Evolutionary conservation across 1,284 basidiomycete genomes (phyloP), one percentile per base, ranked within the genome.

Genomic region (Pseudozyma thailandica): DNA sequence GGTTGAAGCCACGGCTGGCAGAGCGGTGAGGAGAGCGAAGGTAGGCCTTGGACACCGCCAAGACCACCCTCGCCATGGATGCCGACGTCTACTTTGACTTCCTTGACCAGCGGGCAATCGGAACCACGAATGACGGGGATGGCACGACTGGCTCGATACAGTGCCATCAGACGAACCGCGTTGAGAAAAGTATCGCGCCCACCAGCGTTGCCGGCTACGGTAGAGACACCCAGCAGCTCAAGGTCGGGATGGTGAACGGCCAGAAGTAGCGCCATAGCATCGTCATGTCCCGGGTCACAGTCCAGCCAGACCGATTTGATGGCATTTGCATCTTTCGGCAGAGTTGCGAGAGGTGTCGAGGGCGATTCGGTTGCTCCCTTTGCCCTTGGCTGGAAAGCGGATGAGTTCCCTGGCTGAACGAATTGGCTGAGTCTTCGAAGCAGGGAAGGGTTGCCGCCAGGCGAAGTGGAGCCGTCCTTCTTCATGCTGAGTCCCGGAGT

Each of bases 31-130:
- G 55, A 58, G 23, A 66, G 53, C 18, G 50, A 47, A 15, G 61
- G 68, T 20, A 80, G 56, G 35, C 77, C 72, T 28, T 59, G 60
- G 6, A 80, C 78, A 25, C 78, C 78, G 33, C 77, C 76, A 8
- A 80, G 57, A 6, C 78, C 78, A 16, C 71, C 78, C 28, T 75
- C 54, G 12, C 78, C 78, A 42, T 80, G 78, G 38, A 80, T 80
- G 4, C 60, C 74, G 26, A 57, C 66, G 41, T 78, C 78, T 10
- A 56, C 46, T 15, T 66, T 70, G 23, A 51, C 51, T 16, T 63
- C 50, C 20, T 72, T 72, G 51, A 78, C 48, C 2, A 80, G 51
- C 15, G 78, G 78, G 33, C 47, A 65, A 50, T 80, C 78, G 12
- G 77, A 58, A 3, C 78, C 78, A 23, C 76, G 63, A 26, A 77